Evolutionary conservation across 306 rosid species (phyloP).

Genomic region (Prosopis cineraria): DNA sequence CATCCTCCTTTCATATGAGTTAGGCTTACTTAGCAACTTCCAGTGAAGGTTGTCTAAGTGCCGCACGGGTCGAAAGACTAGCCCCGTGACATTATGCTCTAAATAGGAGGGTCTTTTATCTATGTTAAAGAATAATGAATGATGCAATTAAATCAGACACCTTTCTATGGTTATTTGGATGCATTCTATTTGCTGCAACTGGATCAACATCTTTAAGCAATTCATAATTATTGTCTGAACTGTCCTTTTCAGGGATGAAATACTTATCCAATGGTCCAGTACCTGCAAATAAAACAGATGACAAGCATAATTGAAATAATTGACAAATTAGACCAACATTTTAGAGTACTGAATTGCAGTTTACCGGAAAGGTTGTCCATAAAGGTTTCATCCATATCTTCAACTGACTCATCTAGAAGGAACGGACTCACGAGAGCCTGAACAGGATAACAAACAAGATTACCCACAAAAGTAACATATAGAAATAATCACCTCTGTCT

Average conservation of each 20-base stretch:
- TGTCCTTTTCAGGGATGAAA: constrained; percentile 39
- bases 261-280: constrained; percentile 30
- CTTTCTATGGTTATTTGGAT: constrained; percentile 89
- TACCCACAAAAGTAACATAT: not conserved
- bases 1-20: too few species aligned
- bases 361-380: constrained; percentile 47
- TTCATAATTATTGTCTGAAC: constrained; percentile 48
- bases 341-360: constrained; percentile 22
- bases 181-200: constrained; percentile 84
- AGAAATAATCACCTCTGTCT: constrained; percentile 10
- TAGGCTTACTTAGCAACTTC: too few species aligned
- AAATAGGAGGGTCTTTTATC: not conserved
- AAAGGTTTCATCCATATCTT: constrained; percentile 48
- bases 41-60: too few species aligned
- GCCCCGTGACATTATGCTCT: too few species aligned
- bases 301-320: not conserved
- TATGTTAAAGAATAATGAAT: constrained; percentile 23
- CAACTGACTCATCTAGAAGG: constrained; percentile 71
- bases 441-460: constrained; percentile 15
- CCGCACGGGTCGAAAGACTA: too few species aligned
- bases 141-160: constrained; percentile 41
- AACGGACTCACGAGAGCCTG: constrained; percentile 86
- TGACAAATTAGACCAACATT: not conserved
- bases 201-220: constrained; percentile 81
- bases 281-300: constrained; percentile 39